Evolutionary conservation across 768 basidiomycete species (phyloP).

Genomic region (Psilocybe sp.): DNA sequence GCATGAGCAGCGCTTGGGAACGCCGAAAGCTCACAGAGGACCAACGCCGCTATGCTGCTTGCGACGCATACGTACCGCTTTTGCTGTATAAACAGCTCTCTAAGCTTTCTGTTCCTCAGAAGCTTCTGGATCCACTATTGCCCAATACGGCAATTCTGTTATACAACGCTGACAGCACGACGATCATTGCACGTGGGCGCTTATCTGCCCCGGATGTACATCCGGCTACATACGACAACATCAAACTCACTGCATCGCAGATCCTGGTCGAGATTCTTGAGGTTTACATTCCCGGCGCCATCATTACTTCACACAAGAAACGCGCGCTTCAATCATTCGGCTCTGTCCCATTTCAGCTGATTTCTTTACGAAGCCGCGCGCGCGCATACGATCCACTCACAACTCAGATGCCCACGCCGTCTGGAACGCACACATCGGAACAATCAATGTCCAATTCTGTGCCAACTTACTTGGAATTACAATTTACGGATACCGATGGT

Average conservation of each 20-base stretch:
- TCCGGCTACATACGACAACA: not conserved
- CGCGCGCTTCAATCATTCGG: slow-evolving; percentile 13
- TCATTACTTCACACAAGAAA: slow-evolving; percentile 6
- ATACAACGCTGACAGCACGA: slow-evolving; percentile 8
- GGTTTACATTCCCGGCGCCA: slow-evolving; percentile 12
- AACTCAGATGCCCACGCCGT: not conserved
- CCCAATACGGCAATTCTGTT: slow-evolving; percentile 7
- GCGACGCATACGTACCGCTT: slow-evolving; percentile 12
- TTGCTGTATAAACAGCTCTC: slow-evolving; percentile 17
- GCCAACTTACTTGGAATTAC: too few relatives aligned
- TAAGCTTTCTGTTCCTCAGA: slow-evolving; percentile 15
- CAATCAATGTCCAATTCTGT: too few relatives aligned
- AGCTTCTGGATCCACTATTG: not conserved
- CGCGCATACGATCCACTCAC: slow-evolving; percentile 1
- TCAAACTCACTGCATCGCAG: not conserved
- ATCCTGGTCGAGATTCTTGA: slow-evolving; percentile 3
- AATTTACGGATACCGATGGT: not conserved
- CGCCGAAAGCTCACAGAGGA: slow-evolving; percentile 5
- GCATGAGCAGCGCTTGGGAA: slow-evolving; percentile 14
- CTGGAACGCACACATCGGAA: too few relatives aligned
- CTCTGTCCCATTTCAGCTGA: slow-evolving; percentile 7
- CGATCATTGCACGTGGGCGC: slow-evolving; percentile 2
- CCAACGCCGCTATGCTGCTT: slow-evolving; percentile 13
- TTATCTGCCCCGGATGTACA: not conserved
- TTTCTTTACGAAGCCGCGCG: slow-evolving; percentile 10